phyloP scores from a whole-genome alignment of 345 rosid species.

The Linum lewisii region DNA sequence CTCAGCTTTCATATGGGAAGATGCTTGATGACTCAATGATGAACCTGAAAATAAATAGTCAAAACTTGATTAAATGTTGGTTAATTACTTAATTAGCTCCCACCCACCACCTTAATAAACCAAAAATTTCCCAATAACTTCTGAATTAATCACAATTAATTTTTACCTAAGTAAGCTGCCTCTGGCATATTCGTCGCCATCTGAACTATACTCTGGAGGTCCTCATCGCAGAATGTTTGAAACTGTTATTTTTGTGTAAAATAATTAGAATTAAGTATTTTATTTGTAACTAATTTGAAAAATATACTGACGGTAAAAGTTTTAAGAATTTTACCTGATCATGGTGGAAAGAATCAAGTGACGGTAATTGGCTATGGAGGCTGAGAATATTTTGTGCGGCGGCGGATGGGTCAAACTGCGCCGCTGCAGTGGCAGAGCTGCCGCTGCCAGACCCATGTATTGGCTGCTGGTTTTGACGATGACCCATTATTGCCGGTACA shows the following conservation, averaged over 20 bases:
- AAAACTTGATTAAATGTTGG: not conserved
- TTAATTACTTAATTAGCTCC: not conserved
- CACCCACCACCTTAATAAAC: not conserved
- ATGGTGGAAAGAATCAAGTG: constrained; percentile 33
- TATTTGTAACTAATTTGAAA: not conserved
- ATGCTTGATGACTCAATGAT: constrained; percentile 18
- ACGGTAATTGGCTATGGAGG: constrained; percentile 38
- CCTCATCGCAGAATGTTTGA: constrained; percentile 52
- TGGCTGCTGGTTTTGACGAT: constrained; percentile 21
- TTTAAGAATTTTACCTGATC: constrained; percentile 33
- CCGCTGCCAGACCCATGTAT: constrained; percentile 9
- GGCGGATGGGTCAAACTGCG: not conserved
- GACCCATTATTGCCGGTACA: constrained; percentile 36
- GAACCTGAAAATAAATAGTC: constrained; percentile 32
- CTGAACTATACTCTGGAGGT: constrained; percentile 64
- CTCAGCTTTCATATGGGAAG: constrained; percentile 45
- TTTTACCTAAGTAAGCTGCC: not conserved
- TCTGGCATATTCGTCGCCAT: constrained; percentile 26
- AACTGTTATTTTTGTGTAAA: constrained; percentile 40
- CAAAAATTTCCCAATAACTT: too few species aligned
- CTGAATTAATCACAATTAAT: not conserved
- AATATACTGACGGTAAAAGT: not conserved
- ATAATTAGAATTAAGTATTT: not conserved
- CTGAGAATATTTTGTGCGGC: not conserved
- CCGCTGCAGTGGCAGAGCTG: not conserved